Evolutionary conservation across 257 asterid genomes (phyloP).

Genomic region (Solanum sejunctum): DNA sequence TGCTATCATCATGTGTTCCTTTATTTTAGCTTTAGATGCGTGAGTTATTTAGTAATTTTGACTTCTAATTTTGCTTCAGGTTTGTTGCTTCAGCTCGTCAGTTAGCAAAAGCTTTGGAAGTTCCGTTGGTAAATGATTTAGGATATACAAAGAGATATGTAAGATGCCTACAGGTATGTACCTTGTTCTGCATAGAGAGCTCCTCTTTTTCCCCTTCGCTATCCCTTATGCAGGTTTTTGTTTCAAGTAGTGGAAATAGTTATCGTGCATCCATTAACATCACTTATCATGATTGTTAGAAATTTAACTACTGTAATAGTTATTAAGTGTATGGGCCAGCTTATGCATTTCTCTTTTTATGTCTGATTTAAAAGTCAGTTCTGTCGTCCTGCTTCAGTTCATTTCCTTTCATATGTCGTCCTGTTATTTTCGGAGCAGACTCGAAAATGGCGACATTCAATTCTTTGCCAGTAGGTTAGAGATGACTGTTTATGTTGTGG

Average conservation of each 20-base stretch:
- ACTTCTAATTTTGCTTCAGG: constrained; percentile 24
- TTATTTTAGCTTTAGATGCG: not conserved
- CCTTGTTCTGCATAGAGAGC: not conserved
- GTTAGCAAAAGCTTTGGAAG: constrained; percentile 93
- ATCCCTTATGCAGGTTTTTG: not conserved
- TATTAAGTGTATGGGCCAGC: not conserved
- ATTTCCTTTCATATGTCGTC: not conserved
- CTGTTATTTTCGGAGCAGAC: not conserved
- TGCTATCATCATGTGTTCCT: not conserved
- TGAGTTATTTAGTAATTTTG: not conserved
- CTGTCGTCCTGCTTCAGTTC: not conserved
- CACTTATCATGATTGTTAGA: not conserved
- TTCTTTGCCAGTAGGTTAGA: not conserved
- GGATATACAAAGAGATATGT: constrained; percentile 97
- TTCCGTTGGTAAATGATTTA: constrained; percentile 87
- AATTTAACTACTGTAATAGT: not conserved
- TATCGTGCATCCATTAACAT: not conserved
- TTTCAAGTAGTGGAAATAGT: not conserved
- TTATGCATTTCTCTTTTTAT: not conserved
- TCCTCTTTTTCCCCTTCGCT: not conserved
- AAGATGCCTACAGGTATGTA: constrained; percentile 83
- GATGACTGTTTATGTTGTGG: not conserved
- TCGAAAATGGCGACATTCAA: not conserved
- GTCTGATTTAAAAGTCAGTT: not conserved
- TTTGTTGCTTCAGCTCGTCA: constrained; percentile 97